Evolutionary conservation across 2,329 filamentous ascomycete species (phyloP).

Genomic region (Shiraia bambusicola): DNA sequence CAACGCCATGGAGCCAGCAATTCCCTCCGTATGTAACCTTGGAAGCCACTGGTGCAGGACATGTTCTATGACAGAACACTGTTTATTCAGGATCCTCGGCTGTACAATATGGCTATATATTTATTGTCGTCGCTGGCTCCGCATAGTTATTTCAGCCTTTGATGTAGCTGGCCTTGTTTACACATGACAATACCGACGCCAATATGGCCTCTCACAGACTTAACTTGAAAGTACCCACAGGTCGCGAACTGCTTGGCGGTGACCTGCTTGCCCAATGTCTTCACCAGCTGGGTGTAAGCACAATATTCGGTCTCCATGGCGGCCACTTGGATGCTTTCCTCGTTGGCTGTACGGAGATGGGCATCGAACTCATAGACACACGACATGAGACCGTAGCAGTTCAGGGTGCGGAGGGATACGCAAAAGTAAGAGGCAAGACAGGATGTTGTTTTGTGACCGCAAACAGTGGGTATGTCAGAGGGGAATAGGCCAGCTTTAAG

Average conservation of each 20-base stretch:
- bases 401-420: slow-evolving; percentile 51
- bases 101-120: too few species aligned
- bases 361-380: slow-evolving; percentile 50
- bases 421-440: slow-evolving; percentile 48
- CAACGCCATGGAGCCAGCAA: too few species aligned
- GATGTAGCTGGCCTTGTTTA: too few species aligned
- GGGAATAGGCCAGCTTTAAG: not conserved
- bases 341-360: slow-evolving; percentile 45
- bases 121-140: too few species aligned
- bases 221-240: slow-evolving; percentile 33
- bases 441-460: slow-evolving; percentile 53
- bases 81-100: too few species aligned
- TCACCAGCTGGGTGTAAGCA: slow-evolving; percentile 45
- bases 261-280: slow-evolving; percentile 51
- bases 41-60: too few species aligned
- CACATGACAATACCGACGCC: too few species aligned
- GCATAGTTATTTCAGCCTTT: too few species aligned
- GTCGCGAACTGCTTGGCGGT: slow-evolving; percentile 48
- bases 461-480: slow-evolving; percentile 48
- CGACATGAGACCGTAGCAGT: slow-evolving; percentile 53
- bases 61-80: too few species aligned
- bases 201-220: slow-evolving; percentile 7
- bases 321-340: slow-evolving; percentile 54
- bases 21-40: too few species aligned
- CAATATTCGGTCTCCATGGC: slow-evolving; percentile 52